Conservation (phyloP, 345 rosid species). For the Stellera chamaejasme region DNA sequence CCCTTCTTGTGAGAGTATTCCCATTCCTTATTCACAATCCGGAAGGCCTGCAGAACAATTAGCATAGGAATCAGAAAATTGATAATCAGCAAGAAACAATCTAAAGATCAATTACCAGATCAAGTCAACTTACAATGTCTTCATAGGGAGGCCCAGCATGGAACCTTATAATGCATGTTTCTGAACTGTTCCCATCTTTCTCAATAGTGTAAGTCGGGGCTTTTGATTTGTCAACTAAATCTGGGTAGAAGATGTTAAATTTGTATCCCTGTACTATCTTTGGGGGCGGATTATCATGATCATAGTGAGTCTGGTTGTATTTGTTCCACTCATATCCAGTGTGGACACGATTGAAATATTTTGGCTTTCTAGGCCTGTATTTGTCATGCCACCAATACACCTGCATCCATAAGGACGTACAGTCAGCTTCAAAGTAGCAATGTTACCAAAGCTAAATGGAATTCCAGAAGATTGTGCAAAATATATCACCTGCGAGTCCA, state of each 20-base stretch:
- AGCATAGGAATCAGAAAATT: background rate
- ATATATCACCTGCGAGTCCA: slow-evolving; percentile 72
- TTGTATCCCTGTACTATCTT: slow-evolving; percentile 91
- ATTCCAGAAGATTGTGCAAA: background rate
- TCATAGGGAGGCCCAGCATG: slow-evolving; percentile 97
- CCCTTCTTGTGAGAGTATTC: slow-evolving; percentile 98
- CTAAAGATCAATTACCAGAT: background rate
- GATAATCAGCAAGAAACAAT: background rate
- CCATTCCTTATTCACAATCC: slow-evolving; percentile 94
- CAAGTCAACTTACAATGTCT: slow-evolving; percentile 58
- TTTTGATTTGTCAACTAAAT: slow-evolving; percentile 79
- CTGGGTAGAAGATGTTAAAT: slow-evolving; percentile 92
- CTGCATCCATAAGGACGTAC: slow-evolving; percentile 21
- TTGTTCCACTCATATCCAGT: slow-evolving; percentile 99
- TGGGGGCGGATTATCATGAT: slow-evolving; percentile 97
- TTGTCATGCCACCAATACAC: slow-evolving; percentile 99
- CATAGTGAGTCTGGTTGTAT: slow-evolving; percentile 87
- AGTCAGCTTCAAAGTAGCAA: no score
- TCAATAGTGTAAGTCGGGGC: slow-evolving; percentile 76
- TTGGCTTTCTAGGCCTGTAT: slow-evolving; percentile 90
- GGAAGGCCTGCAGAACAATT: slow-evolving; percentile 53
- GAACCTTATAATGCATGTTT: slow-evolving; percentile 83
- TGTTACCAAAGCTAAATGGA: background rate
- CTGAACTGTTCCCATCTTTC: slow-evolving; percentile 68
- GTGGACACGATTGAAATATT: slow-evolving; percentile 93